A percentile compares a stretch with the other conserved stretches of the same genome.
Evolutionary conservation across 2,329 filamentous ascomycete genomes (phyloP).

Genomic region (Parafenestella ontariensis): DNA sequence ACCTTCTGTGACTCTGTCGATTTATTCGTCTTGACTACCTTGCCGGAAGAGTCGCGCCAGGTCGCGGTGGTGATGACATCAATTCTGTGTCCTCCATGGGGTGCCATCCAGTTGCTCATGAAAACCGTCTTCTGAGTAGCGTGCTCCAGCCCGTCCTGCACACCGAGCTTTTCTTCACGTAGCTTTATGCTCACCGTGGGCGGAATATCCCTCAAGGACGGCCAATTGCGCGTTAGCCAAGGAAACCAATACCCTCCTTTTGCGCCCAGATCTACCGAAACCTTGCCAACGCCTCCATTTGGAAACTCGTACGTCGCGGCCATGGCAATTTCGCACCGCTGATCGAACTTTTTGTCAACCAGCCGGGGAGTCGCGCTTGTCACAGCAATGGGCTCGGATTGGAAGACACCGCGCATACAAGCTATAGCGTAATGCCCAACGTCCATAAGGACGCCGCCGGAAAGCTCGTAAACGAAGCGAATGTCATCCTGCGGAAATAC

Average conservation of each 20-base stretch:
- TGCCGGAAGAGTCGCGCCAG: slow-evolving; percentile 7
- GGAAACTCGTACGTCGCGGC: slow-evolving; percentile 29
- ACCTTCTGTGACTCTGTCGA: slow-evolving; percentile 20
- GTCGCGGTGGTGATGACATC: slow-evolving; percentile 17
- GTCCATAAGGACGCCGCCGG: slow-evolving; percentile 51
- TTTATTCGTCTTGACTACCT: slow-evolving; percentile 13
- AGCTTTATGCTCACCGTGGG: slow-evolving; percentile 17
- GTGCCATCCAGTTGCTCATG: slow-evolving; percentile 28
- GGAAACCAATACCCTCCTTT: slow-evolving; percentile 28
- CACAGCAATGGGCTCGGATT: slow-evolving; percentile 36
- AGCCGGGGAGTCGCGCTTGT: slow-evolving; percentile 17
- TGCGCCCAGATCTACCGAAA: slow-evolving; percentile 21
- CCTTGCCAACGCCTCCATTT: slow-evolving; percentile 22
- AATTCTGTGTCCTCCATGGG: slow-evolving; percentile 30
- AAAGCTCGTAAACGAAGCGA: slow-evolving; percentile 49
- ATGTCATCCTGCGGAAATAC: slow-evolving; percentile 44
- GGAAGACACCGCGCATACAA: slow-evolving; percentile 33
- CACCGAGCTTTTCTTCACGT: slow-evolving; percentile 8
- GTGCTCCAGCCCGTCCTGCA: slow-evolving; percentile 12
- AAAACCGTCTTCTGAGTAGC: slow-evolving; percentile 14
- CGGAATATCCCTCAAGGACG: slow-evolving; percentile 14
- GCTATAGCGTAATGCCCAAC: slow-evolving; percentile 47
- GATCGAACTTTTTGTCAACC: slow-evolving; percentile 15
- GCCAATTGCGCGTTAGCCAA: slow-evolving; percentile 29
- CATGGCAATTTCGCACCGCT: slow-evolving; percentile 29